Conservation (phyloP, 2,329 filamentous ascomycete species). For the Sporothrix curviconia region DNA sequence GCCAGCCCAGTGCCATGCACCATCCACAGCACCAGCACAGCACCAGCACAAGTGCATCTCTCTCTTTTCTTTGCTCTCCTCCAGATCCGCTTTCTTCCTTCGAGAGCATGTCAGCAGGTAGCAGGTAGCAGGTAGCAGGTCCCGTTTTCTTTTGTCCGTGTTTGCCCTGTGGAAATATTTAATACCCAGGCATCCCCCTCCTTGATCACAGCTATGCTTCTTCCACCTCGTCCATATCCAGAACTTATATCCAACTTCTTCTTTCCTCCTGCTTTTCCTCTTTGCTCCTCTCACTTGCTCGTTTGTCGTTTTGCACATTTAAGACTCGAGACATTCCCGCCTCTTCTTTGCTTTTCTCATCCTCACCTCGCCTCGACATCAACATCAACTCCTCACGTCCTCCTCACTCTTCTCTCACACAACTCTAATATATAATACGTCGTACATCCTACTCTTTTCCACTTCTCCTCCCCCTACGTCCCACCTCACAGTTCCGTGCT, state of each 20-base stretch:
- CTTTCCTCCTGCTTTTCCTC: background rate
- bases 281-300: background rate
- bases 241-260: background rate
- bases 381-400: background rate
- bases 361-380: background rate
- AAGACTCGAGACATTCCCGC: slow-evolving; percentile 4
- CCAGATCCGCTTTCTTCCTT: slow-evolving; percentile 3
- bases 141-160: slow-evolving; percentile 1
- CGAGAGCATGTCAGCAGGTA: too few species aligned
- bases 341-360: background rate
- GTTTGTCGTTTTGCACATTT: background rate
- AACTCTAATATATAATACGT: too few species aligned
- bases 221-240: background rate
- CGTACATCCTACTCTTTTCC: background rate
- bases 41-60: background rate
- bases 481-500: background rate
- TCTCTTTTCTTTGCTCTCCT: too few species aligned
- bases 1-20: background rate
- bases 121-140: too few species aligned
- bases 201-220: background rate
- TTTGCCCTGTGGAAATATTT: slow-evolving; percentile 17
- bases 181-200: slow-evolving; percentile 13
- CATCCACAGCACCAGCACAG: background rate
- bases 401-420: too few species aligned
- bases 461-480: background rate